A percentile compares a stretch with the other conserved stretches of the same genome.
Evolutionary conservation across 257 asterid species (phyloP).

Genomic region (Primulina tabacum): DNA sequence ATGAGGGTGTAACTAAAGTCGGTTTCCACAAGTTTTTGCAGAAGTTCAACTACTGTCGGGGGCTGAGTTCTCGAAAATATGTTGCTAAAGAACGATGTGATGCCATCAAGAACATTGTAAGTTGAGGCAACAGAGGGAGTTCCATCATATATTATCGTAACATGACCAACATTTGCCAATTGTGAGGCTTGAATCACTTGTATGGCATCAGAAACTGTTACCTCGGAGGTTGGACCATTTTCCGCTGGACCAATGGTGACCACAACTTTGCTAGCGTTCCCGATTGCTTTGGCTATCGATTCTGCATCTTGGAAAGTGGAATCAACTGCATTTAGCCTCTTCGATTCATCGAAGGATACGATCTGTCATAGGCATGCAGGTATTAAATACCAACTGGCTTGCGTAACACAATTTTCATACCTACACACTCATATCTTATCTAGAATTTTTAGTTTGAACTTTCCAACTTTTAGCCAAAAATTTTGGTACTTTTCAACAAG

Average conservation of each 20-base stretch:
- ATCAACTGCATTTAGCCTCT: conserved; percentile 70
- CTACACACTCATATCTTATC: too few relatives aligned
- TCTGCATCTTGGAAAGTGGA: conserved; percentile 69
- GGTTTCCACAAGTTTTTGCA: conserved; percentile 63
- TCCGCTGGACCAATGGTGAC: conserved; percentile 73
- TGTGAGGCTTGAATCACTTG: conserved; percentile 79
- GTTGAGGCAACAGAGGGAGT: conserved; percentile 45
- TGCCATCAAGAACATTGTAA: conserved; percentile 72
- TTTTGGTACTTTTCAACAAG: too few relatives aligned
- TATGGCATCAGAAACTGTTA: conserved; percentile 65
- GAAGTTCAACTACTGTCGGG: conserved; percentile 56
- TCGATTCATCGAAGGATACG: conserved; percentile 68
- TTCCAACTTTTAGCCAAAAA: too few relatives aligned
- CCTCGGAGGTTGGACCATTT: conserved; percentile 64
- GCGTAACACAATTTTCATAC: too few relatives aligned
- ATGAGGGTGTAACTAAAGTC: conserved; percentile 79
- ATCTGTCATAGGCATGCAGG: conserved; percentile 41
- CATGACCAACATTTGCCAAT: conserved; percentile 82
- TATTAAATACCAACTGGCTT: neutral
- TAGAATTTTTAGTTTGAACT: too few relatives aligned
- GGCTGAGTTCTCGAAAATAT: conserved; percentile 68
- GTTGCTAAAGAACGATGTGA: conserved; percentile 74
- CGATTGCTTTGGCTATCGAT: conserved; percentile 85
- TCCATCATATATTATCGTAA: conserved; percentile 70
- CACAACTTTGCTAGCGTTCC: conserved; percentile 91